Percentiles rank a stretch among this genome's conserved stretches.
These are phyloP conservation scores for Lepidopterella palustris DNA, from an alignment of 495 filamentous ascomycete species.

Conservation along the genomic window DNA sequence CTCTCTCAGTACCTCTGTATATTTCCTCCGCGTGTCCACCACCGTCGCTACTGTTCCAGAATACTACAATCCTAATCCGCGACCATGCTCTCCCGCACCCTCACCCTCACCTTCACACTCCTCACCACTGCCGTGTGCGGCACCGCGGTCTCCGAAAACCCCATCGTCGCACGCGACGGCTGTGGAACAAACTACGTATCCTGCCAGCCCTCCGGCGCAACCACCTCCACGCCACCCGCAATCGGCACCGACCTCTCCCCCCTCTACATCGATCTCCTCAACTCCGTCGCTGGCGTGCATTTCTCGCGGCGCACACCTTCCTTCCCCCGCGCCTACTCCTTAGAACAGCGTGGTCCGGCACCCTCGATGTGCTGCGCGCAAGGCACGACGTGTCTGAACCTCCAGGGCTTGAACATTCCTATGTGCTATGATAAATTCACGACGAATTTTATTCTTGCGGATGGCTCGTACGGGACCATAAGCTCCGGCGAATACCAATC, in stretches of 20 bases:
- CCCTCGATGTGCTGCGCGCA: conserved; percentile 17
- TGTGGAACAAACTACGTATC: background rate
- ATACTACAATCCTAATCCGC: no score
- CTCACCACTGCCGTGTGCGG: background rate
- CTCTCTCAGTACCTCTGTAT: no score
- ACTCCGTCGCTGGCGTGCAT: conserved; percentile 27
- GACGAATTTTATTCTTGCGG: conserved; percentile 40
- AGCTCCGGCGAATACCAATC: conserved; percentile 34
- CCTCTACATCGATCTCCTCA: conserved; percentile 29
- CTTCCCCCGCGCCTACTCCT: background rate
- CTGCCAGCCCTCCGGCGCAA: conserved; percentile 4
- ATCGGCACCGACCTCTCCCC: conserved; percentile 27
- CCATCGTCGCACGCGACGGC: background rate
- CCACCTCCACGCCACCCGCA: conserved; percentile 23
- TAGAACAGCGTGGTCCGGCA: conserved; percentile 5
- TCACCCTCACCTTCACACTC: background rate
- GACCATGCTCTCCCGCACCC: background rate
- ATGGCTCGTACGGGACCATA: conserved; percentile 38
- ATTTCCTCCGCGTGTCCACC: no score
- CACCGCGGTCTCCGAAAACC: background rate
- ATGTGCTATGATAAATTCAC: conserved; percentile 43
- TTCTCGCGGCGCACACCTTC: conserved; percentile 19
- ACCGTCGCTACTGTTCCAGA: no score
- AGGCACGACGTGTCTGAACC: conserved; percentile 31
- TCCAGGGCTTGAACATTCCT: conserved; percentile 29